A percentile compares a stretch with the other conserved stretches of the same genome.
Conservation (phyloP, 768 basidiomycete genomes). For the Lactarius sp. region DNA sequence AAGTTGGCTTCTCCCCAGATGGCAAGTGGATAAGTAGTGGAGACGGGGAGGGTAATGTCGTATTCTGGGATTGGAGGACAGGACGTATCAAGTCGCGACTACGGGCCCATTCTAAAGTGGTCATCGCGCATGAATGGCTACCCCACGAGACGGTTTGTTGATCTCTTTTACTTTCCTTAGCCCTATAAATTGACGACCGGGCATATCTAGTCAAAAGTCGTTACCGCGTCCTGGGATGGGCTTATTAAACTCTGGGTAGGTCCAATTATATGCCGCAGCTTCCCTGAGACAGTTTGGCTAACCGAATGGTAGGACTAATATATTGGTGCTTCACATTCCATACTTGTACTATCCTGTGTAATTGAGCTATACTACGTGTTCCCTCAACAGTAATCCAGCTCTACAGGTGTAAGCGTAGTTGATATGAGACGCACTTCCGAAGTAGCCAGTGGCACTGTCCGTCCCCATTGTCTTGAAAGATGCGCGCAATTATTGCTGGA, state of each 20-base stretch:
- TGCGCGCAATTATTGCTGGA: not conserved
- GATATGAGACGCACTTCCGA: not conserved
- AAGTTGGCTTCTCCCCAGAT: slow-evolving; percentile 96
- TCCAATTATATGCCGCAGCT: slow-evolving; percentile 19
- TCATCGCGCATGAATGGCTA: slow-evolving; percentile 96
- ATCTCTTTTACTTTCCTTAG: slow-evolving; percentile 11
- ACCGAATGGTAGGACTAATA: slow-evolving; percentile 21
- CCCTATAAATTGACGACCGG: not conserved
- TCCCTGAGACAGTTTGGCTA: slow-evolving; percentile 5
- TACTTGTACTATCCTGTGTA: slow-evolving; percentile 9
- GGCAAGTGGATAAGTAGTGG: slow-evolving; percentile 98
- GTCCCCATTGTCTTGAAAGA: not conserved
- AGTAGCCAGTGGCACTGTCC: not conserved
- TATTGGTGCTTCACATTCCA: not conserved
- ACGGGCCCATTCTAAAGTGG: slow-evolving; percentile 90
- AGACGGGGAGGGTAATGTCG: slow-evolving; percentile 89
- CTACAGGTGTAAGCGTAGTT: not conserved
- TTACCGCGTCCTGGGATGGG: slow-evolving; percentile 98
- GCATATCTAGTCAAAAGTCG: slow-evolving; percentile 76
- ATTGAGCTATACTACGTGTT: not conserved
- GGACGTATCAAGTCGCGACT: slow-evolving; percentile 89
- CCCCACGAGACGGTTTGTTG: slow-evolving; percentile 85
- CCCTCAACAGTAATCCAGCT: not conserved
- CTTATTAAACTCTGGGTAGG: slow-evolving; percentile 96
- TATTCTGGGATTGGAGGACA: slow-evolving; percentile 99